phyloP scores from a whole-genome alignment of 2,329 filamentous ascomycete species.

The Parafenestella ontariensis region DNA sequence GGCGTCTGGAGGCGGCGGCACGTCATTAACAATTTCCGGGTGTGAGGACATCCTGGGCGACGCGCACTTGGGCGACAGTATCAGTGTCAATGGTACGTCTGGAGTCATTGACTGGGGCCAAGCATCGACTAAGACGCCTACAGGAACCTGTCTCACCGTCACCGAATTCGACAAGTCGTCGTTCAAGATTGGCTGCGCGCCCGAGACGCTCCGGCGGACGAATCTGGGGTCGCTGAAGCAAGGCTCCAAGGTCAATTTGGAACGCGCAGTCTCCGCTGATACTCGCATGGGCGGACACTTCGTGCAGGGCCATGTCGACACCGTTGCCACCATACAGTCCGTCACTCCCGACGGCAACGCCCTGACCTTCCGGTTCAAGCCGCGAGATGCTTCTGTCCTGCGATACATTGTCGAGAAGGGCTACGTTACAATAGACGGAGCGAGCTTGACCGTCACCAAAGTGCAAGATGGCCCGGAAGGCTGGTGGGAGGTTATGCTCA shows the following conservation, averaged over 20 bases:
- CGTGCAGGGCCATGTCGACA: constrained; percentile 97
- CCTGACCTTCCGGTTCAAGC: constrained; percentile 82
- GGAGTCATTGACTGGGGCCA: background rate
- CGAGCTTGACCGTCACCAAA: constrained; percentile 88
- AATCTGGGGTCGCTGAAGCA: constrained; percentile 80
- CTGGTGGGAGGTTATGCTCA: constrained; percentile 96
- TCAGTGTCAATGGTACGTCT: constrained; percentile 80
- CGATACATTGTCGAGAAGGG: constrained; percentile 96
- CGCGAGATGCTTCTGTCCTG: constrained; percentile 72
- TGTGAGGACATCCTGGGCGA: constrained; percentile 79
- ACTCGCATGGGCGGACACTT: constrained; percentile 99
- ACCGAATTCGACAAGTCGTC: constrained; percentile 68
- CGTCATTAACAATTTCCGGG: constrained; percentile 84
- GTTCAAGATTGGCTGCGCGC: constrained; percentile 94
- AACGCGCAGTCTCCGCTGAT: constrained; percentile 87
- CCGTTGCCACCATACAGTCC: constrained; percentile 75
- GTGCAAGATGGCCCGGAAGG: constrained; percentile 82
- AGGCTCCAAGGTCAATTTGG: constrained; percentile 81
- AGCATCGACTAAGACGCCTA: background rate
- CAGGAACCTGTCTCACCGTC: constrained; percentile 86
- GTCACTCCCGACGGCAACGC: constrained; percentile 87
- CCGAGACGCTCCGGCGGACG: constrained; percentile 93
- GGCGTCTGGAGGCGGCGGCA: constrained; percentile 74
- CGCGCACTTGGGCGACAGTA: constrained; percentile 88
- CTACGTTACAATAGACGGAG: constrained; percentile 91